Percentiles rank a stretch among this genome's conserved stretches.
These are phyloP conservation scores for Hemileccinum impolitum DNA, from an alignment of 768 basidiomycete species.

Conservation along the genomic window DNA sequence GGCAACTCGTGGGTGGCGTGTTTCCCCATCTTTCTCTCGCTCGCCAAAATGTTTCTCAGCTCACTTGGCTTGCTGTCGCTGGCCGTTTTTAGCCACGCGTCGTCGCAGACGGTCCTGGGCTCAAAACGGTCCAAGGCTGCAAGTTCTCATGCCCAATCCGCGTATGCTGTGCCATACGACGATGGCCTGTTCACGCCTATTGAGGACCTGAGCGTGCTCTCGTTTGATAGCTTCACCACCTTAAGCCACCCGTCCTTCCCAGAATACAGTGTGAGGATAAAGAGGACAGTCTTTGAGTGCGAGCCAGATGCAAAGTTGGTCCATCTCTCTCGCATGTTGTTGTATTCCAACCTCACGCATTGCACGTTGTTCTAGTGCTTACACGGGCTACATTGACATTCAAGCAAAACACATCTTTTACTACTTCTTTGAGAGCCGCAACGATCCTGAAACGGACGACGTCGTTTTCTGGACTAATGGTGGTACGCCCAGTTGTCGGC, in stretches of 20 bases:
- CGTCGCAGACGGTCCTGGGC: neutral
- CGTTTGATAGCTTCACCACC: conserved; percentile 33
- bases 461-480: conserved; percentile 58
- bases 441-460: conserved; percentile 52
- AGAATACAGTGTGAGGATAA: conserved; percentile 38
- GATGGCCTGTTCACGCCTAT: conserved; percentile 30
- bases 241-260: conserved; percentile 45
- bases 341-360: conserved; percentile 19
- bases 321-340: conserved; percentile 14
- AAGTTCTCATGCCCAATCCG: neutral
- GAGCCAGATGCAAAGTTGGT: neutral
- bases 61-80: neutral
- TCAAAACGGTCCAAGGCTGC: too few relatives aligned
- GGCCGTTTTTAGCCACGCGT: neutral
- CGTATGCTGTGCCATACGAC: conserved; percentile 10
- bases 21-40: too few relatives aligned
- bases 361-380: conserved; percentile 37
- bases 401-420: conserved; percentile 65
- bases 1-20: neutral
- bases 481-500: conserved; percentile 38
- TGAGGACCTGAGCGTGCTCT: conserved; percentile 27
- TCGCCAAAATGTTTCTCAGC: neutral
- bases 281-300: conserved; percentile 28
- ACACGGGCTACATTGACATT: conserved; percentile 68
- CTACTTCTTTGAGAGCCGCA: conserved; percentile 73